These are phyloP conservation scores for Nakaseomyces sp. DNA, from an alignment of 1,139 yeast species.

Conservation along the genomic window DNA sequence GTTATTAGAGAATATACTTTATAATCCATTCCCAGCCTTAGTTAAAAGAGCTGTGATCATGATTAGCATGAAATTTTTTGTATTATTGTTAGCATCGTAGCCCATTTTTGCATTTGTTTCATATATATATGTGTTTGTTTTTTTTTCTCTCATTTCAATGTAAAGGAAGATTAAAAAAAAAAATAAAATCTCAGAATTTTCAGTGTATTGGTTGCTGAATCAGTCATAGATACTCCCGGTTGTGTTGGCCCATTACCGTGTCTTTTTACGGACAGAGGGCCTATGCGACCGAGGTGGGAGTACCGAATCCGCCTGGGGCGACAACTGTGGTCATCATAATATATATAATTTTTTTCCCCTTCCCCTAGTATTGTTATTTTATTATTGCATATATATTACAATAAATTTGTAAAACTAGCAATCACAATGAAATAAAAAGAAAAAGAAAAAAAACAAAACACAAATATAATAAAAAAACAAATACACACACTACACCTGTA, in stretches of 20 bases:
- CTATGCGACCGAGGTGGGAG: conserved; percentile 6
- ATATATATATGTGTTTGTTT: neutral
- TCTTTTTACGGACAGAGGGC: neutral
- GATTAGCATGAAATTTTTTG: conserved; percentile 8
- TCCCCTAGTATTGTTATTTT: neutral
- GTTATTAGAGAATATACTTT: neutral
- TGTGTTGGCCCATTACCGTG: neutral
- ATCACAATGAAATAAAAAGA: neutral
- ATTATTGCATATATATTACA: too few species aligned
- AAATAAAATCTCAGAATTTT: conserved; percentile 26
- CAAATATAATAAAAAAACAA: conserved; percentile 1
- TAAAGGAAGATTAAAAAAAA: neutral
- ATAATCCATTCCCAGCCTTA: neutral
- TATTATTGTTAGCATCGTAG: conserved; percentile 4
- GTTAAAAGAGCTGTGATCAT: too few species aligned
- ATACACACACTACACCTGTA: conserved; percentile 3
- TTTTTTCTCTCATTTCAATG: neutral
- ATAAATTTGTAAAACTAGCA: too few species aligned
- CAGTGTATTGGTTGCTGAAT: conserved; percentile 32
- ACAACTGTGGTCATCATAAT: conserved; percentile 32
- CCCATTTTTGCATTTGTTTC: neutral
- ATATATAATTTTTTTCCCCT: neutral
- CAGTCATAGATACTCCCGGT: conserved; percentile 23
- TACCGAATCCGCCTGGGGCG: conserved; percentile 32
- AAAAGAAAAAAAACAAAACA: neutral